Conservation (phyloP, 352 stramenopile species). For the Phytophthora quininea region DNA sequence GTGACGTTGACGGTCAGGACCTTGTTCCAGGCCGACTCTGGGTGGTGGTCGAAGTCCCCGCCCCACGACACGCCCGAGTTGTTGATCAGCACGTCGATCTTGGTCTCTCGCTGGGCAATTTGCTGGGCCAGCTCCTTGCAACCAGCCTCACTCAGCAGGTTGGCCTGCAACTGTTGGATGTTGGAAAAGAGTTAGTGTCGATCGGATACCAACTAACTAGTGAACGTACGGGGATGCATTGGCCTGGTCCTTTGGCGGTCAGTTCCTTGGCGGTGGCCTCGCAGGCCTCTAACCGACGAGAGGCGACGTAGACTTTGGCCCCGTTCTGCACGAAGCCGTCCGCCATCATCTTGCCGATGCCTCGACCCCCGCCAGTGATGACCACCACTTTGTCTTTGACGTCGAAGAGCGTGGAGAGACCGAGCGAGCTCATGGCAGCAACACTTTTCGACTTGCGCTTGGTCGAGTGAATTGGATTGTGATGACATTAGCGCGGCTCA, state of each 20-base stretch:
- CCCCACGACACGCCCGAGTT: slow-evolving; percentile 87
- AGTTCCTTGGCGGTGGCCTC: slow-evolving; percentile 74
- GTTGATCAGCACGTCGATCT: slow-evolving; percentile 94
- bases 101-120: slow-evolving; percentile 73
- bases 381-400: slow-evolving; percentile 86
- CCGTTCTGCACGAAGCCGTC: slow-evolving; percentile 92
- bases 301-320: slow-evolving; percentile 94
- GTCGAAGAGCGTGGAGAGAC: slow-evolving; percentile 32
- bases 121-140: slow-evolving; percentile 65
- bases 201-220: too few relatives aligned
- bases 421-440: slow-evolving; percentile 23
- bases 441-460: slow-evolving; percentile 6
- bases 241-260: slow-evolving; percentile 61
- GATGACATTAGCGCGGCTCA: slow-evolving; percentile 1
- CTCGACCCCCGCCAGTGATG: slow-evolving; percentile 93
- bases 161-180: slow-evolving; percentile 36
- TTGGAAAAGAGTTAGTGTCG: background rate
- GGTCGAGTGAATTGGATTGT: slow-evolving; percentile 11
- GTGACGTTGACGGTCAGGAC: slow-evolving; percentile 96
- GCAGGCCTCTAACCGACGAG: slow-evolving; percentile 83
- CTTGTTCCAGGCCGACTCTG: slow-evolving; percentile 88
- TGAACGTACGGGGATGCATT: slow-evolving; percentile 58
- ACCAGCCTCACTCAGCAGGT: slow-evolving; percentile 38
- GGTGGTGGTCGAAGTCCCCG: slow-evolving; percentile 41
- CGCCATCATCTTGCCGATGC: slow-evolving; percentile 97